These are phyloP conservation scores for Phycomyces nitens DNA, from an alignment of 192 early-diverging fungal species.

Conservation along the genomic window DNA sequence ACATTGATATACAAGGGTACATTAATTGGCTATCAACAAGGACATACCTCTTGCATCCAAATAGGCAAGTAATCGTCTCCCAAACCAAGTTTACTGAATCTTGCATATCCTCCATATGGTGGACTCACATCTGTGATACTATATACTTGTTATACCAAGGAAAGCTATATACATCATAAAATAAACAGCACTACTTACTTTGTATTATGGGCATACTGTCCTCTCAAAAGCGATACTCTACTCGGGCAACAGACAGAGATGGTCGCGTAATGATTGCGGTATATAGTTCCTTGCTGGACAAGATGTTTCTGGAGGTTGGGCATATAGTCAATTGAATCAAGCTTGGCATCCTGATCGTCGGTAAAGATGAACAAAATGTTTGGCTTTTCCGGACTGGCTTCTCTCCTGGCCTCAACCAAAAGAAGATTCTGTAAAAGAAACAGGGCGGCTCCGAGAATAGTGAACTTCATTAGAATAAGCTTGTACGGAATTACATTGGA, in stretches of 20 bases:
- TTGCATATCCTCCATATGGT: conserved; percentile 41
- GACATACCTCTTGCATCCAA: conserved; percentile 44
- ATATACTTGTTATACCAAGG: neutral
- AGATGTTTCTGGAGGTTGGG: conserved; percentile 60
- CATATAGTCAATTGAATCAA: conserved; percentile 58
- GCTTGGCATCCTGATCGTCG: conserved; percentile 59
- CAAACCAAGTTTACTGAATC: conserved; percentile 35
- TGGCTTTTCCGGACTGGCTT: conserved; percentile 25
- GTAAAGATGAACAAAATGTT: conserved; percentile 66
- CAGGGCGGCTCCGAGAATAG: too few relatives aligned
- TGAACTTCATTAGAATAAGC: too few relatives aligned
- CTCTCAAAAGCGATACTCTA: conserved; percentile 52
- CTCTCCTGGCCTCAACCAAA: too few relatives aligned
- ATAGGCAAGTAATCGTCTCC: conserved; percentile 47
- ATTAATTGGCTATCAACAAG: too few relatives aligned
- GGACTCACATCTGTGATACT: conserved; percentile 32
- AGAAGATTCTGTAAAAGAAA: too few relatives aligned
- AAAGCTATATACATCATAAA: conserved; percentile 1
- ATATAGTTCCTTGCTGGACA: conserved; percentile 54
- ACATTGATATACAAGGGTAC: neutral
- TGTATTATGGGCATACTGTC: conserved; percentile 66
- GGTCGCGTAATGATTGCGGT: conserved; percentile 59
- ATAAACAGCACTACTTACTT: conserved; percentile 28
- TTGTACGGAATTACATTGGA: too few relatives aligned
- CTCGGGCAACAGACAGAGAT: conserved; percentile 63